Evolutionary conservation across 176 grass and related monocot genomes (phyloP).

Genomic region (Bothriochloa decipiens): DNA sequence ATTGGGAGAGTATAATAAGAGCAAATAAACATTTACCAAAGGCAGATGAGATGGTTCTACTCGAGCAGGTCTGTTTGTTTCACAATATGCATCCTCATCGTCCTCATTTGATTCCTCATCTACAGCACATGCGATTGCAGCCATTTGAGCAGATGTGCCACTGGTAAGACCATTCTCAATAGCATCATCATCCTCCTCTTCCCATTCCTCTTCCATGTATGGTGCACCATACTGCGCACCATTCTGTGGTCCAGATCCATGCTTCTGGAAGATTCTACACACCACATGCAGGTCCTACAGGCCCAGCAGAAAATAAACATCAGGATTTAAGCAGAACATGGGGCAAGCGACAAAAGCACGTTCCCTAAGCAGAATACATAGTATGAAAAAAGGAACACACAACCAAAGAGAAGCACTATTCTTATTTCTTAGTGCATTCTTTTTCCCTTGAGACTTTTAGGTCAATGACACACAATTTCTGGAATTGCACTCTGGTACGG

Average conservation of each 20-base stretch:
- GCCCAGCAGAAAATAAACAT: constrained; percentile 42
- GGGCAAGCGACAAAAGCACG: not conserved
- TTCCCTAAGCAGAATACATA: not conserved
- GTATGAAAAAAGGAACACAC: not conserved
- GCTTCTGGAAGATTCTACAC: constrained; percentile 94
- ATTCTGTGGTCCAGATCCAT: constrained; percentile 76
- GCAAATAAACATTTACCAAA: constrained; percentile 26
- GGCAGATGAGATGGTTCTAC: constrained; percentile 3
- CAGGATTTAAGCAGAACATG: not conserved
- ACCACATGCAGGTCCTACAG: constrained; percentile 83
- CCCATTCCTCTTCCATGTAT: constrained; percentile 96
- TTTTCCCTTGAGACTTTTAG: not conserved
- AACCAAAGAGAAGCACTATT: not conserved
- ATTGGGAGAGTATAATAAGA: not conserved
- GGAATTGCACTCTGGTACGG: not conserved
- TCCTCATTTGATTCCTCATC: constrained; percentile 53
- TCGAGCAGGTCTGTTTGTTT: constrained; percentile 56
- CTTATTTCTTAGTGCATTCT: not conserved
- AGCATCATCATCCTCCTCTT: constrained; percentile 65
- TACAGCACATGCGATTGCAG: constrained; percentile 35
- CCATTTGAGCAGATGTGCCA: not conserved
- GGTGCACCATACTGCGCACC: constrained; percentile 95
- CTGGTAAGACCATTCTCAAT: constrained; percentile 46
- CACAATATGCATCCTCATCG: constrained; percentile 49
- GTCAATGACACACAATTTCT: not conserved